Evolutionary conservation across 2,329 filamentous ascomycete species (phyloP).

Genomic region (Cercospora sp.): DNA sequence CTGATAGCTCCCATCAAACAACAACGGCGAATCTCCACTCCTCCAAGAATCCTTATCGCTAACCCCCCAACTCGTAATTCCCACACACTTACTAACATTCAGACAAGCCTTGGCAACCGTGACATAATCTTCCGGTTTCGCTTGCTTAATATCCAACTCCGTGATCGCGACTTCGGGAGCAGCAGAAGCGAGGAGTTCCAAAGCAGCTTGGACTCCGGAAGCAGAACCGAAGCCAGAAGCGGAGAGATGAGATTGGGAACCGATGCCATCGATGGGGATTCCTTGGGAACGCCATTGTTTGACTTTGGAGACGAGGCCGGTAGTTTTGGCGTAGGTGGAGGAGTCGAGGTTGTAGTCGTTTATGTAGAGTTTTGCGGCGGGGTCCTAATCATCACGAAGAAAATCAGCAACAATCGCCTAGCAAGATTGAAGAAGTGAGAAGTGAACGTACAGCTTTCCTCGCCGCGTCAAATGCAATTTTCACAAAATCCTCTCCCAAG

Average conservation of each 20-base stretch:
- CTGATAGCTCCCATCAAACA: constrained; percentile 47
- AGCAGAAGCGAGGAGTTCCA: constrained; percentile 54
- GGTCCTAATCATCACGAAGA: constrained; percentile 48
- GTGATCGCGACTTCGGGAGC: constrained; percentile 63
- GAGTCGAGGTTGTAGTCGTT: constrained; percentile 69
- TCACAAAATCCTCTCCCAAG: constrained; percentile 69
- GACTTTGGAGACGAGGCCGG: constrained; percentile 56
- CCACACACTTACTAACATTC: constrained; percentile 60
- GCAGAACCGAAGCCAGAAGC: constrained; percentile 48
- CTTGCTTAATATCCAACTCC: constrained; percentile 66
- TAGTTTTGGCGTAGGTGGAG: constrained; percentile 60
- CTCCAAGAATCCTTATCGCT: constrained; percentile 49
- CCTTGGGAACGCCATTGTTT: constrained; percentile 64
- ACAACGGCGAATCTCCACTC: constrained; percentile 40
- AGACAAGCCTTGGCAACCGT: constrained; percentile 58
- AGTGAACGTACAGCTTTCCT: constrained; percentile 50
- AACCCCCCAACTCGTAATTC: constrained; percentile 59
- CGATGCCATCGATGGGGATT: constrained; percentile 66
- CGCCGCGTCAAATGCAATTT: constrained; percentile 69
- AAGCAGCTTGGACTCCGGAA: constrained; percentile 40
- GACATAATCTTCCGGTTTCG: constrained; percentile 59
- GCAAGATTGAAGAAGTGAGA: too few species aligned
- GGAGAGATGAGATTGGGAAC: constrained; percentile 59
- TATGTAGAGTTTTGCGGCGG: constrained; percentile 69
- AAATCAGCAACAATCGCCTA: too few species aligned